A percentile compares a stretch with the other conserved stretches of the same genome.
Evolutionary conservation across 345 rosid species (phyloP).

Genomic region (Pistacia vera): DNA sequence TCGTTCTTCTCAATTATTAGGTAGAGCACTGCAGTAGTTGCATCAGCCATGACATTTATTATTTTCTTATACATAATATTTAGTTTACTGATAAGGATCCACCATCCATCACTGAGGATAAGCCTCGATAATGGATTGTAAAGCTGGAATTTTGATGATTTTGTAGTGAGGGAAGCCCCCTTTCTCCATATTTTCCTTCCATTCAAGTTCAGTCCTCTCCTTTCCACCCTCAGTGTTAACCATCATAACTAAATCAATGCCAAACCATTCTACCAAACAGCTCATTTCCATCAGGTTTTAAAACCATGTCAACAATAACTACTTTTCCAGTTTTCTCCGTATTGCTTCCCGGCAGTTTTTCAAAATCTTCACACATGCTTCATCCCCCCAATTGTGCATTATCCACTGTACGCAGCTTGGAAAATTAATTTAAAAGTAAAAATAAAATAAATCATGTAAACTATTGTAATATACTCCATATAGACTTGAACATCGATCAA

Average conservation of each 20-base stretch:
- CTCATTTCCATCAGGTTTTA: slow-evolving; percentile 18
- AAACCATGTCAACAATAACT: slow-evolving; percentile 26
- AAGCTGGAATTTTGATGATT: slow-evolving; percentile 36
- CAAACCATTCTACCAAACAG: slow-evolving; percentile 16
- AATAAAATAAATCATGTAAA: neutral
- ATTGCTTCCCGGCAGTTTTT: slow-evolving; percentile 33
- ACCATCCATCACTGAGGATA: slow-evolving; percentile 12
- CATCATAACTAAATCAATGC: slow-evolving; percentile 32
- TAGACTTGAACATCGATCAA: no score
- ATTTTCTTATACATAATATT: no score
- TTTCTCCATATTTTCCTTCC: slow-evolving; percentile 30
- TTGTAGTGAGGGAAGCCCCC: slow-evolving; percentile 42
- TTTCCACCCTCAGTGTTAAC: slow-evolving; percentile 32
- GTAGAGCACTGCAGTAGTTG: no score
- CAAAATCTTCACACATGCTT: slow-evolving; percentile 28
- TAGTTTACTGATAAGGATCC: no score
- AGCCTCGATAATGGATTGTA: slow-evolving; percentile 41
- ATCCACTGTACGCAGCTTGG: slow-evolving; percentile 10
- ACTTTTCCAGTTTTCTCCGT: slow-evolving; percentile 28
- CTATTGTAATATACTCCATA: no score
- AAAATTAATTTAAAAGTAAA: neutral
- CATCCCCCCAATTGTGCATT: slow-evolving; percentile 35
- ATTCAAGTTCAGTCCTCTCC: slow-evolving; percentile 37
- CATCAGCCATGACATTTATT: no score
- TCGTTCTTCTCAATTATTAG: no score